Evolutionary conservation across 306 rosid species (phyloP), one percentile per base, ranked within the genome.

Genomic region (Pueraria montana): DNA sequence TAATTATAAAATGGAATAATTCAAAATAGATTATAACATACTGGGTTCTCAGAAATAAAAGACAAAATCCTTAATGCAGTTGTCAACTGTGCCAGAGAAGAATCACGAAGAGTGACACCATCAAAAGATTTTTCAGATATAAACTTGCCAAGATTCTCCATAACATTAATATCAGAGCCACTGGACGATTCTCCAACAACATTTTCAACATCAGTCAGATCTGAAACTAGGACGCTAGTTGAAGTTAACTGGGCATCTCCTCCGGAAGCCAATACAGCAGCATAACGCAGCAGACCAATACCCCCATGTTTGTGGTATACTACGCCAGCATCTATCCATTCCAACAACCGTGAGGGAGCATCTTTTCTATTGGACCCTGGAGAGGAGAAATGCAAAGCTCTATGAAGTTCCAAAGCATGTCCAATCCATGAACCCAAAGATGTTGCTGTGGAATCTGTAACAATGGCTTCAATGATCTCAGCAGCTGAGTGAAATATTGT

Each of bases 271-370:
- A 96, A 85, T 65, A 91, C 90, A 71, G 99, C 98, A 87, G 97
- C 97, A 85, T 92, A 94, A 58, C 96, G 93, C 38, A 94, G 86
- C 81, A 96, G 95, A 78, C 99, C 98, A 77, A 89, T 82, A 43
- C 91, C 94, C 81, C 99, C 99, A 84, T 92, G 93, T 88, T 92
- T 96, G 83, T 96, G 91, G 86, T 91, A 96, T 63, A 96, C 90
- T 45, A 96, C 94, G 34, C 96, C 96, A 86, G 97, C 97, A 86
- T 96, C 99, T 78, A 94, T 94, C 99, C 97, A 94, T 87, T 96
- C 99, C 92, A 96, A 87, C 87, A 96, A 84, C 43, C 99, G 87
- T 55, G 98, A 83, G 50, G 99, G 99, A 83, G 98, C 97, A 91
- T 96, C 99, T 84, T 96, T 96, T 88, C 92, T 89, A 84, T 90